Base-by-base conservation (phyloP, 176 grass and related monocot genomes). In the Eleusine coracana region DNA sequence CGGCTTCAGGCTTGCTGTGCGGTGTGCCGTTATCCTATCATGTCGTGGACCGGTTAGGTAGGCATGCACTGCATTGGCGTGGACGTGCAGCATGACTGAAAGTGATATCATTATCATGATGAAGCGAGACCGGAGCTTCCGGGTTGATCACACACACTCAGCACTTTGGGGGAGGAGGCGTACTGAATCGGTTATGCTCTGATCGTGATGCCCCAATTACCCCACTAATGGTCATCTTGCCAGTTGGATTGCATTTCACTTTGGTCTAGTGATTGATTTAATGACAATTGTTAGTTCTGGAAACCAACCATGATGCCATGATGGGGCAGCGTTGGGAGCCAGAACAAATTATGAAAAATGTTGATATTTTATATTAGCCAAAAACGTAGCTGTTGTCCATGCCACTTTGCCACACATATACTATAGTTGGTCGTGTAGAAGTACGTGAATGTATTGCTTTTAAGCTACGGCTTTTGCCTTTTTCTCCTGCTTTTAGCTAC, bases 371-470 rank as follows among this genome's bases (percentile, higher is more conserved):
- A 23, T 60, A 60, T 14, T 29, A 14, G 10, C 25, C 60, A 63
- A 29, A 63, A 5, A 29, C 14, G 25, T 61, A 61, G 9, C n/a
- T 27, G 58, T 23, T 61, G 60, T 29, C 25, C 60, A 29, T 29
- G 10, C 11, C 60, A 63, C 79, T 18, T 73, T 63, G 39, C 29
- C 60, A 44, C 49, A 51, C 51, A 46, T n/a, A 14, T n/a, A 14
- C 44, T 25, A 79, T 4, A 17, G 42, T 21, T 11, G 25, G 34
- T 21, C 16, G 63, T n/a, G 28, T 13, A 25, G 15, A 40, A 13
- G 41, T 11, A 48, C 36, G 54, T 48, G 36, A 46, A 14, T 56
- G 78, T 14, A 5, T 86, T 86, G 74, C 79, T 86, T 90, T 44
- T 37, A 78, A 62, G 79, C 74, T 12, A 86, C 69, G 50, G 60